phyloP scores from a whole-genome alignment of 2,329 filamentous ascomycete genomes.

The Ophiocordyceps sinensis region DNA sequence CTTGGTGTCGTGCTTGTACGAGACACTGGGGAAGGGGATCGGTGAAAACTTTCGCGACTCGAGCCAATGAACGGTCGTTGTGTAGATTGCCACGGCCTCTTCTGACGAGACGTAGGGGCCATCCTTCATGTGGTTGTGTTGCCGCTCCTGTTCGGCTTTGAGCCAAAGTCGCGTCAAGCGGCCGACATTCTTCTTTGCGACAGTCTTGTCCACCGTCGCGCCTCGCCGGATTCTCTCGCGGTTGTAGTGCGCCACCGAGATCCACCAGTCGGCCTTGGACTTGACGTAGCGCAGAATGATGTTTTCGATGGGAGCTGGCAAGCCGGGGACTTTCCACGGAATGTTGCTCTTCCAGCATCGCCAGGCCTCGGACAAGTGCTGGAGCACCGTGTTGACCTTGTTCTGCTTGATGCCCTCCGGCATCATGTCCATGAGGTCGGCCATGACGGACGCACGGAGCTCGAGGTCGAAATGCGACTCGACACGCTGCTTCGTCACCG shows the following conservation, averaged over 20 bases:
- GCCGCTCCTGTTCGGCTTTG: slow-evolving; percentile 94
- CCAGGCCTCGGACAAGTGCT: slow-evolving; percentile 97
- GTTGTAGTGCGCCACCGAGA: slow-evolving; percentile 97
- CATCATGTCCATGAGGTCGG: slow-evolving; percentile 99
- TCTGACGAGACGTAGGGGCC: slow-evolving; percentile 97
- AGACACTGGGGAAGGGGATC: slow-evolving; percentile 96
- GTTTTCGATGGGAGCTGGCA: slow-evolving; percentile 95
- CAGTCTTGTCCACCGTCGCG: slow-evolving; percentile 96
- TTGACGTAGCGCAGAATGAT: slow-evolving; percentile 98
- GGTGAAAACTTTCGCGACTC: slow-evolving; percentile 97
- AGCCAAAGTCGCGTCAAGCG: slow-evolving; percentile 90
- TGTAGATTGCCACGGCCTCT: slow-evolving; percentile 97
- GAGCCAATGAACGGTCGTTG: slow-evolving; percentile 95
- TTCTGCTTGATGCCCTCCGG: slow-evolving; percentile 98
- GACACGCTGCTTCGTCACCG: slow-evolving; percentile 96
- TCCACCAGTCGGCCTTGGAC: slow-evolving; percentile 99
- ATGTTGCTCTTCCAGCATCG: slow-evolving; percentile 99
- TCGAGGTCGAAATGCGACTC: slow-evolving; percentile 98
- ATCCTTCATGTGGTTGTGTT: slow-evolving; percentile 99
- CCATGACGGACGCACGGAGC: slow-evolving; percentile 95
- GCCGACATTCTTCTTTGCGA: slow-evolving; percentile 97
- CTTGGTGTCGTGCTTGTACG: slow-evolving; percentile 99
- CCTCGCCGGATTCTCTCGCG: slow-evolving; percentile 91
- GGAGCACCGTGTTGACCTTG: slow-evolving; percentile 95
- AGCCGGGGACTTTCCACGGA: slow-evolving; percentile 94